Base-by-base conservation (phyloP, 495 filamentous ascomycete species). In the Talaromyces trachyspermus region DNA sequence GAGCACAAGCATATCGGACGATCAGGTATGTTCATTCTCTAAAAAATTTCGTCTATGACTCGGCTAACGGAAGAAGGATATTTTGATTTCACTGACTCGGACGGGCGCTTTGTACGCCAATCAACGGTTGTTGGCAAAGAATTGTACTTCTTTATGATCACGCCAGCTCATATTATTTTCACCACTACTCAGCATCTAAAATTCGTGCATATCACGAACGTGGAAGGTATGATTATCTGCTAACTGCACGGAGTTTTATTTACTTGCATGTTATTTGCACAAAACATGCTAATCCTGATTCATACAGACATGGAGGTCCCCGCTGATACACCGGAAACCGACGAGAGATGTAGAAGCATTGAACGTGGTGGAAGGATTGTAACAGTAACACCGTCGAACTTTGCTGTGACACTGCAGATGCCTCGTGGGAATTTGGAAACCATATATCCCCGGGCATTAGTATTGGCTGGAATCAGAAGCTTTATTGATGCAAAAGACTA, bases 391-490 rank as follows among this genome's bases (percentile, higher is more conserved):
- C 92, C 92, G 4, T 85, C 86, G 12, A 83, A 78, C 24, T 91
- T 89, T 63, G 80, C 79, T 29, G 65, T 96, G 20, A 78, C 89
- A 4, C 70, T 97, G 5, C 92, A 97, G 58, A 94, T 95, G 81
- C 92, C 92, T 3, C 75, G 92, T 55, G 92, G 92, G 22, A 98
- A 98, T 53, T 72, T 97, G 10, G 92, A 98, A 62, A 96, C 91
- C 0, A 92, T 95, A 46, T 96, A 82, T 57, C 92, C 92, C 25
- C 79, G 92, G 40, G 92, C 92, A 5, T 80, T 98, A 57, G 90
- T 97, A 2, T 65, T 98, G 49, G 87, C 88, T 0, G 89, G 91
- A 15, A 87, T 96, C 33, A 77, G 92, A 35, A 74, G 78, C 27
- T 81, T 83, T 32, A 86, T 98, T 43, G 84, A 85, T 49, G 67